A percentile compares a stretch with the other conserved stretches of the same genome.
Evolutionary conservation across 169 alveolate species (phyloP).

Genomic region (Eimeria zaria): DNA sequence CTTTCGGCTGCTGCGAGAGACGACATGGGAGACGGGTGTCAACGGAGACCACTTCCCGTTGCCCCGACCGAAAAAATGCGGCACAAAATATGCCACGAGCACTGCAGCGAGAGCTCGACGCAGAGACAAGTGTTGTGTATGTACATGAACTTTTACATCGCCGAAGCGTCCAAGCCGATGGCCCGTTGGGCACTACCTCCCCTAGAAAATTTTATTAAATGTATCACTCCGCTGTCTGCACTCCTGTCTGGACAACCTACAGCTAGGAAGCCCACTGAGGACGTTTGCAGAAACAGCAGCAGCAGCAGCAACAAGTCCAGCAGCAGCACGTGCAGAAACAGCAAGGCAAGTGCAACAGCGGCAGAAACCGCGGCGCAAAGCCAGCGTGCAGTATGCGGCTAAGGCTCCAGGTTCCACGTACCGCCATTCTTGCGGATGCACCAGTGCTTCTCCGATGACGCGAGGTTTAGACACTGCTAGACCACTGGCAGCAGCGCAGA

Average conservation of each 20-base stretch:
- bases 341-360: too few relatives aligned
- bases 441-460: neutral
- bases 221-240: neutral
- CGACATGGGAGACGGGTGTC: conserved; percentile 73
- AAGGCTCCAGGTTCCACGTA: neutral
- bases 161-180: neutral
- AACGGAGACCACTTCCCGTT: conserved; percentile 45
- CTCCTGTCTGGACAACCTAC: neutral
- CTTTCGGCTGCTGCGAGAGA: conserved; percentile 53
- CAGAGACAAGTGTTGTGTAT: neutral
- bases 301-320: too few relatives aligned
- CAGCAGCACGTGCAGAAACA: too few relatives aligned
- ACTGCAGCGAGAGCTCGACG: conserved; percentile 8
- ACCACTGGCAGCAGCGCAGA: conserved; percentile 50
- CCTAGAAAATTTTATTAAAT: neutral
- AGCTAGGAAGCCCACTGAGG: neutral
- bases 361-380: neutral
- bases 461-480: conserved; percentile 58
- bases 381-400: neutral
- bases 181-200: neutral
- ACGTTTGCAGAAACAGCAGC: too few relatives aligned
- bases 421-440: conserved; percentile 67
- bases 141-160: neutral
- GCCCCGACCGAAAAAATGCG: conserved; percentile 50
- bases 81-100: conserved; percentile 27